Evolutionary conservation across 805 yeast species (phyloP).

Genomic region (Ogataea dorogensis): DNA sequence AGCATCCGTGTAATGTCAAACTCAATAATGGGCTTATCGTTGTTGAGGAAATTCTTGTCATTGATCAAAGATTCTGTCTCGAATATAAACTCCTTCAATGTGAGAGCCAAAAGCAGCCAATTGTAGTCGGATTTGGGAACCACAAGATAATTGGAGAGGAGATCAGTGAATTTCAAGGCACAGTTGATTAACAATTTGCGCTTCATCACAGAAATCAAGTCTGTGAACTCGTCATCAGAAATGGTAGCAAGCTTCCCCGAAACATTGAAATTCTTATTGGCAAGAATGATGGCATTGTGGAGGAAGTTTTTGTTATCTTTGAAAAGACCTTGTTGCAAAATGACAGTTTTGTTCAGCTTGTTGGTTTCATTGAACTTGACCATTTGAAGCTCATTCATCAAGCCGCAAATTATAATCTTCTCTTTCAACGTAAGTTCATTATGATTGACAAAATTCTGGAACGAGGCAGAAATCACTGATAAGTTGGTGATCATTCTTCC

Average conservation of each 20-base stretch:
- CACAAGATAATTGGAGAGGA: slow-evolving; percentile 47
- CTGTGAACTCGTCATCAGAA: slow-evolving; percentile 26
- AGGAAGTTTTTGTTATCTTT: slow-evolving; percentile 40
- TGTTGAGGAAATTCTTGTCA: slow-evolving; percentile 22
- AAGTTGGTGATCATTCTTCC: slow-evolving; percentile 26
- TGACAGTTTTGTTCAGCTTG: slow-evolving; percentile 20
- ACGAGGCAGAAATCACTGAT: slow-evolving; percentile 27
- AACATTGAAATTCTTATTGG: slow-evolving; percentile 42
- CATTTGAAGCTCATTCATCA: slow-evolving; percentile 35
- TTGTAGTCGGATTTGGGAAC: slow-evolving; percentile 40
- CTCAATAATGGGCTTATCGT: slow-evolving; percentile 27
- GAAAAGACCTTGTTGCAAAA: slow-evolving; percentile 28
- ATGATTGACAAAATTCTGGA: slow-evolving; percentile 19
- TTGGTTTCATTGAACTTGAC: slow-evolving; percentile 32
- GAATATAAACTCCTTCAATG: slow-evolving; percentile 44
- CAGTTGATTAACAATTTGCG: slow-evolving; percentile 49
- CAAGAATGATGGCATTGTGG: slow-evolving; percentile 53
- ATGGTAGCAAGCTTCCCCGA: slow-evolving; percentile 22
- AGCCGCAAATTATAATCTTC: slow-evolving; percentile 30
- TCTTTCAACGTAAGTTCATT: slow-evolving; percentile 23
- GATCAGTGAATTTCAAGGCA: slow-evolving; percentile 47
- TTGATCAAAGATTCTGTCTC: slow-evolving; percentile 27
- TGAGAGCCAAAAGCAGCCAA: slow-evolving; percentile 45
- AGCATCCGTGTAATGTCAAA: slow-evolving; percentile 24
- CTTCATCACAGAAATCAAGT: slow-evolving; percentile 44